These are phyloP conservation scores for Venturia pyrina DNA, from an alignment of 2,329 filamentous ascomycete genomes.

Conservation along the genomic window DNA sequence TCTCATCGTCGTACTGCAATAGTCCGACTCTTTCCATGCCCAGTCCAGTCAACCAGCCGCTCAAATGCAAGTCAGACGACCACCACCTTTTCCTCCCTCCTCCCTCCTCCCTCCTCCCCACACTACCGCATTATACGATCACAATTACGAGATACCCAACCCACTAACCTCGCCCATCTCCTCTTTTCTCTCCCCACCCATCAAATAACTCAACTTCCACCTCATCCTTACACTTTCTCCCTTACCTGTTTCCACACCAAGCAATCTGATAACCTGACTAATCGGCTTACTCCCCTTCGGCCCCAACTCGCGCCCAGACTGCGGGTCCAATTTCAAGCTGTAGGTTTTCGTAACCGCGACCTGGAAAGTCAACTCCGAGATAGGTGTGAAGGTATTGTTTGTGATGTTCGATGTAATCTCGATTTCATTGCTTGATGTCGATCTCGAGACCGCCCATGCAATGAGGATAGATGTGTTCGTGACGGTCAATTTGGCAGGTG, in stretches of 20 bases:
- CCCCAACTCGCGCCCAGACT: conserved; percentile 66
- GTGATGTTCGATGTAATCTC: conserved; percentile 71
- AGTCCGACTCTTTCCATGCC: not conserved
- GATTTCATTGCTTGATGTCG: conserved; percentile 47
- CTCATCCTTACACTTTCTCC: conserved; percentile 79
- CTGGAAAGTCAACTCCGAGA: conserved; percentile 80
- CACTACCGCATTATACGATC: not conserved
- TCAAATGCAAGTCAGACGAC: conserved; percentile 2
- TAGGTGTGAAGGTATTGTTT: conserved; percentile 61
- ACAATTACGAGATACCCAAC: conserved; percentile 31
- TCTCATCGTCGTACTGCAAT: no score
- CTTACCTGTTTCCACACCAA: conserved; percentile 61
- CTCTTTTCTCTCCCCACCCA: conserved; percentile 55
- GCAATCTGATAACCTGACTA: conserved; percentile 68
- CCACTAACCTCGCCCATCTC: conserved; percentile 80
- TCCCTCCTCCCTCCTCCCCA: not conserved
- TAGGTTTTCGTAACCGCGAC: conserved; percentile 88
- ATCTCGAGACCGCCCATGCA: conserved; percentile 59
- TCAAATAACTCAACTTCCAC: conserved; percentile 74
- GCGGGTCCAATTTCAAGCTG: conserved; percentile 71
- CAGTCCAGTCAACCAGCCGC: not conserved
- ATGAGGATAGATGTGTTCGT: conserved; percentile 62
- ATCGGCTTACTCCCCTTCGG: conserved; percentile 61
- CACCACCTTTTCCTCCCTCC: not conserved
- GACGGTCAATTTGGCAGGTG: conserved; percentile 55